Base-by-base conservation (phyloP, 495 filamentous ascomycete species). In the Cairneyella variabilis region DNA sequence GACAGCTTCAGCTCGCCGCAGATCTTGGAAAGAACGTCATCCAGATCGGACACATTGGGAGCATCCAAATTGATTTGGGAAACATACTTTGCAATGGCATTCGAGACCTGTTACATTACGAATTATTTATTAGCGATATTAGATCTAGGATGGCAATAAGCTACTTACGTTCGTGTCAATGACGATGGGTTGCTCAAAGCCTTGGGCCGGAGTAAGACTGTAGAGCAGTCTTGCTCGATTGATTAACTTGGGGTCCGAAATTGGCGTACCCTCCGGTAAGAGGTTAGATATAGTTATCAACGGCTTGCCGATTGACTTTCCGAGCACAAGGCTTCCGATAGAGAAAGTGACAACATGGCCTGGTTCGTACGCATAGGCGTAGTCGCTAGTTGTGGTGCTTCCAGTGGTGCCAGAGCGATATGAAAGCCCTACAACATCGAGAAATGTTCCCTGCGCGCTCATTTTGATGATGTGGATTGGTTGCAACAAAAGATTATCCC, bases 141-240 rank as follows among this genome's bases (percentile, higher is more conserved):
- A 41, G 8, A 41, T 11, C 38, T 6, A 41, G 38, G 17, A 41
- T 41, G 8, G 39, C 14, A 8, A 7, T 16, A 16, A 21, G 42
- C 23, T 27, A 48, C 45, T 48, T 48, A 48, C 45, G 3, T 48
- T 36, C 28, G 23, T 36, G 18, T 48, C 18, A 18, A 48, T 48
- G 9, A 48, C 27, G n/a, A 48, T 36, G 9, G 45, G 45, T 21
- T 12, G 3, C 18, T 48, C 45, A 20, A 48, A 48, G 10, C 45
- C 45, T 36, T 48, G 45, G 7, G 45, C 45, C n/a, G 45, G 45
- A 36, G 45, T 32, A 17, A 48, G 28, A 20, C 45, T 48, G 27
- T 34, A 48, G 8, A 48, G 45, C 27, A 48, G 18, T 36, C 45
- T 48, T 21, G 45, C 45, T 17, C 45, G 45, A 48, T 48, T 48